Percentiles rank a stretch among this genome's conserved stretches.
These are phyloP conservation scores for Rutstroemia sydowiana DNA, from an alignment of 2,329 filamentous ascomycete species.

Conservation along the genomic window DNA sequence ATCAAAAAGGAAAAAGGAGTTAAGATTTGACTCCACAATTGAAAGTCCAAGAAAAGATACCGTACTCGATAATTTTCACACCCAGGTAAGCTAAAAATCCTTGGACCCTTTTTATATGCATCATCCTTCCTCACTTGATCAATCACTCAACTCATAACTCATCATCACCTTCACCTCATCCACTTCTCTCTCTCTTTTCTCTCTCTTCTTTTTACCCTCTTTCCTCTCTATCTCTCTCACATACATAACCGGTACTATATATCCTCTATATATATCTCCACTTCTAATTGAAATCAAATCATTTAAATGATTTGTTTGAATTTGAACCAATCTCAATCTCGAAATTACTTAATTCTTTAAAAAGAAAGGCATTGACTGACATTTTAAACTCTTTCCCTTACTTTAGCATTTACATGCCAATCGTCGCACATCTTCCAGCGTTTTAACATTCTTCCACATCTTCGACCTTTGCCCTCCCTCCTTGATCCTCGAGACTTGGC, in stretches of 20 bases:
- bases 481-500: slow-evolving; percentile 17
- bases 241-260: too few species aligned
- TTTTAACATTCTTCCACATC: slow-evolving; percentile 13
- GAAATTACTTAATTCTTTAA: background rate
- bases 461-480: slow-evolving; percentile 25
- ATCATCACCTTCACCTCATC: background rate
- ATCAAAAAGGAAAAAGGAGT: slow-evolving; percentile 1
- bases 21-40: slow-evolving; percentile 11
- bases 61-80: slow-evolving; percentile 5
- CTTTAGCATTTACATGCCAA: slow-evolving; percentile 29
- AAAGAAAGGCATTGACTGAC: slow-evolving; percentile 20
- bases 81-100: slow-evolving; percentile 3
- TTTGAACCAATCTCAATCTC: background rate
- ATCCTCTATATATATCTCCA: too few species aligned
- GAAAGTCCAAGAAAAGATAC: slow-evolving; percentile 3
- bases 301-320: too few species aligned
- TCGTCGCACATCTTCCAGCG: slow-evolving; percentile 21
- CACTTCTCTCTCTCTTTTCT: background rate
- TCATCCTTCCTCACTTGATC: background rate
- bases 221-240: background rate
- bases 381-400: slow-evolving; percentile 21
- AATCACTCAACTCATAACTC: background rate
- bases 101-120: background rate
- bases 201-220: background rate
- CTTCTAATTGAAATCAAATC: too few species aligned